A percentile compares a stretch with the other conserved stretches of the same genome.
These are phyloP conservation scores for Yamadazyma philogaea DNA, from an alignment of 805 yeast species.

Conservation along the genomic window DNA sequence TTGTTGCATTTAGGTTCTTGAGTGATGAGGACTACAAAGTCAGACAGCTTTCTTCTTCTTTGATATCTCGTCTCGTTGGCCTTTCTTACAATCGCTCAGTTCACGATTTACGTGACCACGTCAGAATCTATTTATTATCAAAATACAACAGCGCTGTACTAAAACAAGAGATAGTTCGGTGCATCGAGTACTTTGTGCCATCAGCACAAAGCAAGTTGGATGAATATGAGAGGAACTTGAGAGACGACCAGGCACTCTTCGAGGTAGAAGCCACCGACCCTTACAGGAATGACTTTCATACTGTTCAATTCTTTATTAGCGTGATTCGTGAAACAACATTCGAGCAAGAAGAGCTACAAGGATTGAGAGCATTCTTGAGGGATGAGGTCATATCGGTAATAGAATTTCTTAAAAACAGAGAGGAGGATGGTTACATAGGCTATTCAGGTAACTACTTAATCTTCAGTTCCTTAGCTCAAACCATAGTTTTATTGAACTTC, in stretches of 20 bases:
- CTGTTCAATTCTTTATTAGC: not conserved
- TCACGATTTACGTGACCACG: not conserved
- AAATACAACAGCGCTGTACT: not conserved
- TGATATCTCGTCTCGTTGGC: not conserved
- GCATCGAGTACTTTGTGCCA: not conserved
- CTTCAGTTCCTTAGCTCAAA: slow-evolving; percentile 5
- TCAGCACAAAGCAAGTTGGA: slow-evolving; percentile 5
- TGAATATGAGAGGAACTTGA: not conserved
- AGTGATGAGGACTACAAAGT: slow-evolving; percentile 1
- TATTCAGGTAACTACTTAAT: slow-evolving; percentile 5
- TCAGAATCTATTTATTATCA: not conserved
- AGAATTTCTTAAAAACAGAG: not conserved
- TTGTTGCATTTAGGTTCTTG: not conserved
- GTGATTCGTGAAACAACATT: not conserved
- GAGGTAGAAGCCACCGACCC: slow-evolving; percentile 38
- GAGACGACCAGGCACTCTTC: slow-evolving; percentile 4
- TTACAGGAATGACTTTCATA: slow-evolving; percentile 44
- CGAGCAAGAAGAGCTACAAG: not conserved
- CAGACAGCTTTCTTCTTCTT: not conserved
- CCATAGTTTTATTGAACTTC: not conserved
- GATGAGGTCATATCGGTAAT: not conserved
- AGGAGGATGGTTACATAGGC: slow-evolving; percentile 7
- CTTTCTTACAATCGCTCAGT: not conserved
- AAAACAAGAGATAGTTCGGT: not conserved
- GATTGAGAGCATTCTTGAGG: not conserved